Evolutionary conservation across 495 filamentous ascomycete genomes (phyloP).

Genomic region (Hypoxylon crocopeplum): DNA sequence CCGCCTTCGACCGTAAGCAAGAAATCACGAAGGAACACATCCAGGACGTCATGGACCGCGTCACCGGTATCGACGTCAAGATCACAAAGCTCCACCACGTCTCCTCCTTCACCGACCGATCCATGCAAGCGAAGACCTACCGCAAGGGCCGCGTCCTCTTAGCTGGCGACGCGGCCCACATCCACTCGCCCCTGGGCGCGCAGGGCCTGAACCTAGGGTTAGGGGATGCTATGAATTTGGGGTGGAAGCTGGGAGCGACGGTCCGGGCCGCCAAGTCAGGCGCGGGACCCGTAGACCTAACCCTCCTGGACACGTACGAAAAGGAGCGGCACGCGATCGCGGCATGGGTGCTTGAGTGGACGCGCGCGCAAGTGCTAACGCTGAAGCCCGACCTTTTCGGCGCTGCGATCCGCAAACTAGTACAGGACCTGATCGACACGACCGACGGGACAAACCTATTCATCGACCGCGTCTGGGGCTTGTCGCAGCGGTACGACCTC

Average conservation of each 20-base stretch:
- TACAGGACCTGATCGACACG: constrained; percentile 38
- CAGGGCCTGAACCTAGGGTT: constrained; percentile 69
- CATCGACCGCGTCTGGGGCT: constrained; percentile 41
- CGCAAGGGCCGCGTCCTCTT: constrained; percentile 54
- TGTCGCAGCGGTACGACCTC: constrained; percentile 40
- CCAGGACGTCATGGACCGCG: constrained; percentile 37
- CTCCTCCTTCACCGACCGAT: constrained; percentile 42
- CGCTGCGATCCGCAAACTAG: constrained; percentile 25
- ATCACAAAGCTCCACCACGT: constrained; percentile 35
- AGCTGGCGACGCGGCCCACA: constrained; percentile 65
- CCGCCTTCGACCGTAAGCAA: constrained; percentile 28
- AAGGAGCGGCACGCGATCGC: constrained; percentile 38
- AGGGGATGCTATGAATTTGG: constrained; percentile 62
- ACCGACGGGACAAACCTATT: constrained; percentile 41
- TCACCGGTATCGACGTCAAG: constrained; percentile 32
- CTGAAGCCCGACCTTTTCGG: constrained; percentile 32
- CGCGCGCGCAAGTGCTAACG: constrained; percentile 33
- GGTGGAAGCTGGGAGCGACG: constrained; percentile 58
- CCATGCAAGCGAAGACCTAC: constrained; percentile 42
- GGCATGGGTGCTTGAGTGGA: constrained; percentile 41
- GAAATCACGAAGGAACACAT: constrained; percentile 39
- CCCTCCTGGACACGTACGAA: constrained; percentile 42
- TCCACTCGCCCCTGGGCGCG: constrained; percentile 61
- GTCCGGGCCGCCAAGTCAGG: constrained; percentile 19
- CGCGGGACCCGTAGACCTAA: not conserved